phyloP scores from a whole-genome alignment of 1,284 basidiomycete genomes.

The Schizophyllum commune region DNA sequence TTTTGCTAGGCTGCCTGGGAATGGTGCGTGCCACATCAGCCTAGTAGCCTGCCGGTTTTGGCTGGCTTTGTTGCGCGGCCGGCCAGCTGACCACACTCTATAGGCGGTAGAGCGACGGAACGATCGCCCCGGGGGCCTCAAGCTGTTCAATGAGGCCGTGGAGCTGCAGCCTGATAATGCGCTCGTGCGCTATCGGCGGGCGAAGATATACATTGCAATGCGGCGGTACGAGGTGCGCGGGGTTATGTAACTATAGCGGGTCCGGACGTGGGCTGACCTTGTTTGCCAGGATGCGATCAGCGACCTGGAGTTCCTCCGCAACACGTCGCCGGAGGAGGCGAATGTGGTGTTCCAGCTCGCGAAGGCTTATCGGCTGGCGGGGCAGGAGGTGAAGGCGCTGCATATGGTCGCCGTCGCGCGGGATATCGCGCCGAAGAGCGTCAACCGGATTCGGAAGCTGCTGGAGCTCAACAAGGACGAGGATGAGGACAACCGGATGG shows the following conservation, averaged over 20 bases:
- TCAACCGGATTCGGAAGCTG: conserved; percentile 70
- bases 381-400: conserved; percentile 72
- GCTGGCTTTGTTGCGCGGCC: conserved; percentile 10
- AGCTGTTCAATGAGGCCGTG: conserved; percentile 74
- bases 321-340: conserved; percentile 84
- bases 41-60: conserved; percentile 8
- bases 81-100: conserved; percentile 17
- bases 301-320: conserved; percentile 73
- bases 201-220: conserved; percentile 79
- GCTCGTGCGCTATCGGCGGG: conserved; percentile 84
- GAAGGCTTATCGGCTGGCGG: conserved; percentile 76
- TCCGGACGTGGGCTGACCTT: conserved; percentile 15
- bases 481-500: conserved; percentile 58
- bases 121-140: conserved; percentile 65
- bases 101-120: conserved; percentile 81
- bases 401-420: conserved; percentile 81
- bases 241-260: conserved; percentile 15
- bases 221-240: conserved; percentile 72
- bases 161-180: conserved; percentile 74
- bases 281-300: conserved; percentile 37
- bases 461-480: conserved; percentile 65
- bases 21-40: conserved; percentile 49
- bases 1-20: conserved; percentile 84
- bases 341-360: conserved; percentile 95
- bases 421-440: conserved; percentile 75